Evolutionary conservation across 345 rosid genomes (phyloP), one percentile per base, ranked within the genome.

Genomic region (Laguncularia racemosa): DNA sequence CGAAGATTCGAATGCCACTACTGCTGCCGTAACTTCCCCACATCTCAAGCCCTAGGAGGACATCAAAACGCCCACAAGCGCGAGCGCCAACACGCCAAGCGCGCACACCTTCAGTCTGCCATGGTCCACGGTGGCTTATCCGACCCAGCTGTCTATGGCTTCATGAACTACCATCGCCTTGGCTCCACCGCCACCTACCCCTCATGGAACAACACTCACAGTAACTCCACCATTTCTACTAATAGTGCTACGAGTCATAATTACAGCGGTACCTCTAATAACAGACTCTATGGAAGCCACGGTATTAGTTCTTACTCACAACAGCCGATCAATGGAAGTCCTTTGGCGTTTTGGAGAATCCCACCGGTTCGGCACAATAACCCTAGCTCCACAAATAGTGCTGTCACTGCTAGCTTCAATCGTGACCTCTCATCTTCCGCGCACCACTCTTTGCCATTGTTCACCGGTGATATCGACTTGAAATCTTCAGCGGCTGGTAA

Each of bases 21-120:
- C 54, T 92, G 99, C 53, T 86, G 83, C 69, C 69, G 97, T 66
- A 89, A 92, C 80, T 92, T 92, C 85, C 97, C 96, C 1, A 92
- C 99, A 28, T 92, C 99, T 14, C 99, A 92, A 76, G 99, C 99
- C 68, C 74, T 92, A 38, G 99, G 99, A 33, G 99, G 99, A 47
- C 99, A 92, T 70, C 99, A 92, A 68, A 92, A 92, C 86, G 99
- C 99, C 4, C 99, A 92, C 81, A 92, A 92, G 68, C 77, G 99
- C 52, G 99, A 92, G 66, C 87, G 99, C 28, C 98, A 92, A 60
- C 82, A 92, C 63, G 98, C 96, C 2, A 92, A 92, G 62, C 84
- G 93, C 49, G 95, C 82, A 16, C 84, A 83, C 47, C 84, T 83
- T 20, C 89, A 79, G 76, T 81, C 96, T 6, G 75, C 86, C 53